A percentile compares a stretch with the other conserved stretches of the same genome.
phyloP scores from a whole-genome alignment of 768 basidiomycete species.

The Galerina sulciceps region DNA sequence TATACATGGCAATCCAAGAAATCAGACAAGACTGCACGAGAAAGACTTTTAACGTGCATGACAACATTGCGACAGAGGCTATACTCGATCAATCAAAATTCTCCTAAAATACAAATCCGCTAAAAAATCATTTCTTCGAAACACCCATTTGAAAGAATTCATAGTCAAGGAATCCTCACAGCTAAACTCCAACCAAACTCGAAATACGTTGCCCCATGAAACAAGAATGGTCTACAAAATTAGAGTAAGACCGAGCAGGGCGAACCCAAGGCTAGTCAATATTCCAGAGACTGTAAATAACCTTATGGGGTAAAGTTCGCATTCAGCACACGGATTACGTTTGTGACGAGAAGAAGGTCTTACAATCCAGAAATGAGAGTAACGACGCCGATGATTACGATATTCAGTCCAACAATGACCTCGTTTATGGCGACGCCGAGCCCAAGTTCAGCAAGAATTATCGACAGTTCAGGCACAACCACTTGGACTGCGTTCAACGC shows the following conservation, averaged over 20 bases:
- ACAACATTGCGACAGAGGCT: too few species aligned
- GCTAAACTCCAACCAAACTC: too few species aligned
- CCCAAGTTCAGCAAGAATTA: background rate
- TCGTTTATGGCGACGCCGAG: background rate
- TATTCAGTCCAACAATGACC: slow-evolving; percentile 3
- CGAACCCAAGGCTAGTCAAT: background rate
- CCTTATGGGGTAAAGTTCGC: background rate
- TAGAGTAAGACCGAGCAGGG: background rate
- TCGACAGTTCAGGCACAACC: background rate
- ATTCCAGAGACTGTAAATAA: background rate
- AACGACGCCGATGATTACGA: background rate
- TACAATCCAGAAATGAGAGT: slow-evolving; percentile 2
- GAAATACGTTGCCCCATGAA: too few species aligned
- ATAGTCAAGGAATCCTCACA: too few species aligned
- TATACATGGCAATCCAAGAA: too few species aligned
- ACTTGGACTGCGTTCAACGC: background rate
- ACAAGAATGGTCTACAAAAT: background rate
- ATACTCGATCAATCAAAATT: too few species aligned
- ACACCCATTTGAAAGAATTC: too few species aligned
- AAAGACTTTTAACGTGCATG: too few species aligned
- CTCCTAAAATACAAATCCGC: too few species aligned
- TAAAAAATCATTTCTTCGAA: too few species aligned
- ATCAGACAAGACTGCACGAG: too few species aligned
- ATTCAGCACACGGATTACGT: too few species aligned
- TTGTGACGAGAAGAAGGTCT: background rate